Conservation (phyloP, 164 flowering plant genomes). For the Malania oleifera region DNA sequence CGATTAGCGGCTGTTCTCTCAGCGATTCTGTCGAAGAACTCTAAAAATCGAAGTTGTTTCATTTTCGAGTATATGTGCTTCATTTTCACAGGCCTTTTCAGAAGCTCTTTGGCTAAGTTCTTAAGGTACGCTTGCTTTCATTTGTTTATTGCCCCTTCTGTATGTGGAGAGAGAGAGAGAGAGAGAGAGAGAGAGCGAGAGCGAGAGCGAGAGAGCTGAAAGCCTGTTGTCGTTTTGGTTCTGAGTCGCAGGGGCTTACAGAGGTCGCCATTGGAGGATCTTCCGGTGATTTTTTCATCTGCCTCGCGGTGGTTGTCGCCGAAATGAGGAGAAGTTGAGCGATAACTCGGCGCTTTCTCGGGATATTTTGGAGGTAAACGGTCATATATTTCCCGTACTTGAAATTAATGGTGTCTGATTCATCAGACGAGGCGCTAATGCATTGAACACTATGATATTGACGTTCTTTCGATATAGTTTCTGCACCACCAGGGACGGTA, state of each 20-base stretch:
- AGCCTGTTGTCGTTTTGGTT: not conserved
- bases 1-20: not conserved
- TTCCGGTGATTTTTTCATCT: not conserved
- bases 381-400: not conserved
- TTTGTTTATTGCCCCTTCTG: not conserved
- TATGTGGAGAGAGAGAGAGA: not conserved
- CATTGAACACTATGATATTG: too few species aligned
- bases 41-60: not conserved
- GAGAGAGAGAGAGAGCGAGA: conserved; percentile 1
- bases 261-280: not conserved
- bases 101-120: not conserved
- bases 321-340: conserved; percentile 9
- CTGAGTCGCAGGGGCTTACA: not conserved
- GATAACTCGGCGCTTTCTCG: not conserved
- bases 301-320: conserved; percentile 11
- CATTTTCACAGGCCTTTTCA: not conserved
- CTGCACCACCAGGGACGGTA: too few species aligned
- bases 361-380: not conserved
- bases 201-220: not conserved
- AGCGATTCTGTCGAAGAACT: not conserved
- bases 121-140: not conserved
- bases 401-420: not conserved
- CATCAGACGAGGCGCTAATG: too few species aligned
- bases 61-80: not conserved
- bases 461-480: too few species aligned